Evolutionary conservation across 2,329 filamentous ascomycete genomes (phyloP).

Genomic region (Aspergillus tubingensis): DNA sequence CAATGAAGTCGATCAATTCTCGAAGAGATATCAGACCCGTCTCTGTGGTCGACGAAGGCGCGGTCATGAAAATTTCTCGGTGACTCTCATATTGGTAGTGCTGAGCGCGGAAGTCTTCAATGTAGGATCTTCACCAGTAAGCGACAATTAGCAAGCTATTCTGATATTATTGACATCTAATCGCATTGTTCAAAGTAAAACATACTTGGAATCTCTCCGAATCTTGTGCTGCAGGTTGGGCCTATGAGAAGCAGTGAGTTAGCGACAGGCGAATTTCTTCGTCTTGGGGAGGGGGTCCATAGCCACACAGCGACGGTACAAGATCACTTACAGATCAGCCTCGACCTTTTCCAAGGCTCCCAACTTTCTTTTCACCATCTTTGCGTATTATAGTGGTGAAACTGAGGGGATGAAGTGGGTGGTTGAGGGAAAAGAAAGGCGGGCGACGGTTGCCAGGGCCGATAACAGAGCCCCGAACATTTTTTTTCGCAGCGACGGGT

Average conservation of each 20-base stretch:
- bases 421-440: conserved; percentile 78
- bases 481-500: conserved; percentile 29
- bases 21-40: conserved; percentile 80
- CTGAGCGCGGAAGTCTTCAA: conserved; percentile 83
- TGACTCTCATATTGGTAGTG: conserved; percentile 91
- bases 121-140: conserved; percentile 66
- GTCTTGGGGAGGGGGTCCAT: background rate
- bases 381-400: conserved; percentile 11
- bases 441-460: conserved; percentile 26
- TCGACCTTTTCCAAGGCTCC: conserved; percentile 94
- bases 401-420: conserved; percentile 55
- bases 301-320: background rate
- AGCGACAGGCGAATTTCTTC: conserved; percentile 24
- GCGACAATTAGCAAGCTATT: conserved; percentile 7
- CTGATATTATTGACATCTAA: conserved; percentile 50
- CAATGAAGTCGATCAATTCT: conserved; percentile 89
- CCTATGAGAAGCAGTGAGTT: conserved; percentile 44
- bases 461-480: conserved; percentile 25
- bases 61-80: conserved; percentile 84
- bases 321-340: conserved; percentile 69
- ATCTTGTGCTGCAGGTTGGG: conserved; percentile 92
- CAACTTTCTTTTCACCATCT: conserved; percentile 84
- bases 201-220: conserved; percentile 76
- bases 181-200: conserved; percentile 8
- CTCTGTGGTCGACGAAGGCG: conserved; percentile 74